These are phyloP conservation scores for Aspergillus taichungensis DNA, from an alignment of 495 filamentous ascomycete species.

Conservation along the genomic window DNA sequence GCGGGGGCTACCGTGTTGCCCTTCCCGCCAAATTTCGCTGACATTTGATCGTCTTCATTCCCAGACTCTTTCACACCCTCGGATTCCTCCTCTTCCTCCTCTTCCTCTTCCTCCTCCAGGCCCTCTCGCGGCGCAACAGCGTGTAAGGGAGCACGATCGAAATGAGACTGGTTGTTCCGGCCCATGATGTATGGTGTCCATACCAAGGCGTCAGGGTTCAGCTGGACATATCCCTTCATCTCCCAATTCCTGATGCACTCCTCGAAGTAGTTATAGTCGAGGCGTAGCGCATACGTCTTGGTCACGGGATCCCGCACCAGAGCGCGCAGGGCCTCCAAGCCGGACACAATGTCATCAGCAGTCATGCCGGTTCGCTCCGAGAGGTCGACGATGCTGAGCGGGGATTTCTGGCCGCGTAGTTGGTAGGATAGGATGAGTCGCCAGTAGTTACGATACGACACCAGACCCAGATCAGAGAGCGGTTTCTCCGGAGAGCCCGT, in stretches of 20 bases:
- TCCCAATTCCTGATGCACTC: constrained; percentile 84
- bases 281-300: constrained; percentile 74
- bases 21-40: constrained; percentile 12
- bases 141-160: constrained; percentile 75
- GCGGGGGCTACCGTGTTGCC: constrained; percentile 7
- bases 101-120: constrained; percentile 51
- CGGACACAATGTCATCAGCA: constrained; percentile 89
- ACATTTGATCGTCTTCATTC: constrained; percentile 24
- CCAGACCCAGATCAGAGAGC: constrained; percentile 92
- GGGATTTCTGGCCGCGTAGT: constrained; percentile 52
- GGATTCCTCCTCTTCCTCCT: constrained; percentile 35
- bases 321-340: constrained; percentile 78
- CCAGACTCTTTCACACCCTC: constrained; percentile 24
- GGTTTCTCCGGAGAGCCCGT: constrained; percentile 97
- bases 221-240: constrained; percentile 71
- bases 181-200: constrained; percentile 99
- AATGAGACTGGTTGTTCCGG: constrained; percentile 69
- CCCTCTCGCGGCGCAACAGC: constrained; percentile 78
- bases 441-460: constrained; percentile 98
- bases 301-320: constrained; percentile 86
- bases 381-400: constrained; percentile 68
- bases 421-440: constrained; percentile 79
- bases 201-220: constrained; percentile 71
- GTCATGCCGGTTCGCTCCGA: constrained; percentile 93
- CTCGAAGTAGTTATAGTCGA: constrained; percentile 72